Evolutionary conservation across 1,284 basidiomycete species (phyloP), one percentile per base, ranked within the genome.

Genomic region (Rhodotorula sp.): DNA sequence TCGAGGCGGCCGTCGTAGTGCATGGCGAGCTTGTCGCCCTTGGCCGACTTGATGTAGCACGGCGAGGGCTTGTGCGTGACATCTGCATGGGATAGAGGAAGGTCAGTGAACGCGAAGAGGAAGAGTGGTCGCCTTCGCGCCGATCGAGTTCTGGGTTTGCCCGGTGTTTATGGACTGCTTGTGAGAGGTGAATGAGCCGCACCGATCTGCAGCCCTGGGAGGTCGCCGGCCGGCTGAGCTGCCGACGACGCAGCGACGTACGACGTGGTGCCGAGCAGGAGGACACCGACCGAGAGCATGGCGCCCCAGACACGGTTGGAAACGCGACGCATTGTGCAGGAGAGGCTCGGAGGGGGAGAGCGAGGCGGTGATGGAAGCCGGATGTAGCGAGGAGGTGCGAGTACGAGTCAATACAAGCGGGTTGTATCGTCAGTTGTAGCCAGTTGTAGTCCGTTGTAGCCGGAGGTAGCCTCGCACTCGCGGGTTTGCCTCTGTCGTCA

Each of bases 31-130:
- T 80, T 78, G 78, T 86, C 85, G 19, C 84, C 84, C 45, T 82
- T 82, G 66, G 82, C 80, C 8, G 82, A 78, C 79, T 85, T 84
- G 75, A 85, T 73, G 4, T 80, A 78, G 78, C 86, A 87, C 42
- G 79, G 74, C 14, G 82, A 80, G 17, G 84, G 83, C 71, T 82
- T 82, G 79, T 81, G 80, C 77, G 82, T 85, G 77, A 56, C 57
- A 25, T 61, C 68, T 70, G 53, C 49, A 23, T 12, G 25, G 12
- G 5, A 19, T 3, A 4, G 5, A 9, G 2, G 25, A 48, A 34
- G 7, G 12, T 7, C 34, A 52, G 27, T 13, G 27, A 17, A 17
- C 14, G 49, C 23, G 34, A 23, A 7, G 50, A 34, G 4, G 49
- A 21, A 21, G 55, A 14, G 14, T 16, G 9, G 19, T 14, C 0